Base-by-base conservation (phyloP, 2,329 filamentous ascomycete species). In the Lasiodiplodia sp. region DNA sequence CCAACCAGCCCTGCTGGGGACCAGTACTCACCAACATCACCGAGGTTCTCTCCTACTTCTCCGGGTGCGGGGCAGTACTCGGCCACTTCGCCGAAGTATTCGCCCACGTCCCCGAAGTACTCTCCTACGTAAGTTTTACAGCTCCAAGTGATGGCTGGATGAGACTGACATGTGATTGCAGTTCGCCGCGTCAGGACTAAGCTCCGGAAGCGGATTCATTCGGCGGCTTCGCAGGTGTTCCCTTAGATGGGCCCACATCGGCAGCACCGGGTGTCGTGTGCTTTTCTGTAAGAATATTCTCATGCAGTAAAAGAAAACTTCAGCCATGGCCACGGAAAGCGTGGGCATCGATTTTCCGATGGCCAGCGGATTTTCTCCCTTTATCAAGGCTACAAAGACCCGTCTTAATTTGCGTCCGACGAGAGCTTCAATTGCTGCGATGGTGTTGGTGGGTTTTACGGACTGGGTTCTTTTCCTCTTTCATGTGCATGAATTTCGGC, bases 1-100 rank as follows among this genome's bases (percentile, higher is more conserved):
- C 73, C 83, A 79, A 75, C 80, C 84, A 87, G 38, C 86, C 88
- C 77, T 37, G 71, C 88, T 85, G n/a, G 85, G 5, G 75, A 75
- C 38, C 71, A 84, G 4, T 91, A 91, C 79, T 81, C 78, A 16
- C 80, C 80, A 16, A 81, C 80, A 1, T 80, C 77, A 25, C 79
- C 79, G 56, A 57, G 66, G 37, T 79, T 76, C 70, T 77, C 75
- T 58, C 76, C 76, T 5, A 77, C 75, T 8, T 78, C 77, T 60
- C 78, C 80, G 51, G 78, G 73, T 31, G 73, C 74, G 68, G 79
- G 73, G 65, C 76, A 73, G 21, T 79, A 80, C 69, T 78, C 75
- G 18, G 73, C 78, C 28, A 79, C 78, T 11, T 79, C 80, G 64
- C 79, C 79, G 44, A 80, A 80, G 69, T 81, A 77, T 72, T 87